Base-by-base conservation (phyloP, 345 rosid genomes). In the Noccaea bulbosa region DNA sequence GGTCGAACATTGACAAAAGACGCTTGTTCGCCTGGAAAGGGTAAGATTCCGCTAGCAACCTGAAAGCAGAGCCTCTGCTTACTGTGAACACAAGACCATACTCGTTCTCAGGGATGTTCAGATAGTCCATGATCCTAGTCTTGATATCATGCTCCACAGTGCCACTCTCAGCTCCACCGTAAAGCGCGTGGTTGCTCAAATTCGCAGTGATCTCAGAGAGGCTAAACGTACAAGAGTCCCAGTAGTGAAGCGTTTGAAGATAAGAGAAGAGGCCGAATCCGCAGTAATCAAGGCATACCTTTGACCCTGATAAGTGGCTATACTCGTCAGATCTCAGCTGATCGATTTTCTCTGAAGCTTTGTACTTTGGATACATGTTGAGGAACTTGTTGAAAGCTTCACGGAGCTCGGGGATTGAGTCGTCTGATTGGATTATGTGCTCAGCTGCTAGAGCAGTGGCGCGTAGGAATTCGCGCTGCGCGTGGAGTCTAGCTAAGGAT, bases 261-360 rank as follows among this genome's bases (percentile, higher is more conserved):
- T 84, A 77, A 27, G 97, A 91, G 73, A 91, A 91, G 58, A 91
- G 80, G 51, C 97, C 97, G 66, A 87, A 91, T 40, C 97, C 97
- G 66, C 97, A 91, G 71, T 91, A 88, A 81, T 91, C 97, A 59
- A 91, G 97, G 33, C 97, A 91, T 83, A 91, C 97, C 90, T 86
- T 88, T 1, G 86, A 76, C 6, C 24, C 12, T 15, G 73, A 79
- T 10, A 91, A 81, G 67, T 91, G 91, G 5, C 64, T 80, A 68
- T 91, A 91, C 67, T 91, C 97, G 8, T 84, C 82, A 44, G 78
- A 69, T 67, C 97, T 83, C 78, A 89, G 64, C 57, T 84, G 81
- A 50, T 89, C 97, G 66, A 91, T 77, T 71, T 71, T 91, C 71
- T 84, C 93, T 0, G 97, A 79, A 11, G 83, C 78, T 70, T 84